Percentiles rank a stretch among this genome's conserved stretches.
Conservation (phyloP, 345 rosid genomes). For the Carallia brachiata region DNA sequence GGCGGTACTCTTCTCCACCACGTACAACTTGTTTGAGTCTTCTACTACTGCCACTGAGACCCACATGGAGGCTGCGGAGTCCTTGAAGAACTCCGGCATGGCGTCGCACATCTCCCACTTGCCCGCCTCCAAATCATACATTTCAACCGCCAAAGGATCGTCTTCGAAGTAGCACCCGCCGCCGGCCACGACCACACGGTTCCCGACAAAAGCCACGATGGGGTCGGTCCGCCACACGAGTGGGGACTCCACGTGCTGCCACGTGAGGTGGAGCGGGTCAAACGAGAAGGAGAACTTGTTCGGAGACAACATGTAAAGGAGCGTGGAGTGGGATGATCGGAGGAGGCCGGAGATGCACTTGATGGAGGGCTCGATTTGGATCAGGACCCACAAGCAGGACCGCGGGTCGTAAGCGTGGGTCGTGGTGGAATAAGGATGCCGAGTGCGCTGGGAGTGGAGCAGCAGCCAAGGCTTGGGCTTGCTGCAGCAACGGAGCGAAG, state of each 20-base stretch:
- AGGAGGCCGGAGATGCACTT: conserved; percentile 32
- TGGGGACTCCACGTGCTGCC: conserved; percentile 62
- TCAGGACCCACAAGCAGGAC: conserved; percentile 51
- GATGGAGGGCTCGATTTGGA: conserved; percentile 25
- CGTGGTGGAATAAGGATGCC: conserved; percentile 33
- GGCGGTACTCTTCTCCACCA: conserved; percentile 55
- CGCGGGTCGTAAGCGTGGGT: conserved; percentile 73
- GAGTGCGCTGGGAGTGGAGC: conserved; percentile 42
- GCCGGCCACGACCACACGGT: conserved; percentile 49
- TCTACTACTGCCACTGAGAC: conserved; percentile 49
- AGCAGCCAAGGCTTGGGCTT: conserved; percentile 65
- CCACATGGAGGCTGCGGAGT: conserved; percentile 60
- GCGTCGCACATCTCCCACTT: conserved; percentile 52
- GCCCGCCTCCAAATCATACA: conserved; percentile 38
- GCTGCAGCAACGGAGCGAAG: conserved; percentile 55
- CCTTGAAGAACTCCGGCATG: conserved; percentile 54
- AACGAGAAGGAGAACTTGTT: conserved; percentile 56
- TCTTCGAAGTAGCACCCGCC: conserved; percentile 70
- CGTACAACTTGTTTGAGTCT: conserved; percentile 34
- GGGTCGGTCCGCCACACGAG: conserved; percentile 68
- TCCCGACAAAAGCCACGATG: conserved; percentile 53
- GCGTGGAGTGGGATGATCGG: conserved; percentile 58
- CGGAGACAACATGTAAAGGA: conserved; percentile 60
- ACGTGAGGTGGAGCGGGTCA: conserved; percentile 61
- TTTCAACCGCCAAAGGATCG: conserved; percentile 64